Percentiles rank a stretch among this genome's conserved stretches.
Conservation (phyloP, 306 rosid species). For the Crotalaria pallida region DNA sequence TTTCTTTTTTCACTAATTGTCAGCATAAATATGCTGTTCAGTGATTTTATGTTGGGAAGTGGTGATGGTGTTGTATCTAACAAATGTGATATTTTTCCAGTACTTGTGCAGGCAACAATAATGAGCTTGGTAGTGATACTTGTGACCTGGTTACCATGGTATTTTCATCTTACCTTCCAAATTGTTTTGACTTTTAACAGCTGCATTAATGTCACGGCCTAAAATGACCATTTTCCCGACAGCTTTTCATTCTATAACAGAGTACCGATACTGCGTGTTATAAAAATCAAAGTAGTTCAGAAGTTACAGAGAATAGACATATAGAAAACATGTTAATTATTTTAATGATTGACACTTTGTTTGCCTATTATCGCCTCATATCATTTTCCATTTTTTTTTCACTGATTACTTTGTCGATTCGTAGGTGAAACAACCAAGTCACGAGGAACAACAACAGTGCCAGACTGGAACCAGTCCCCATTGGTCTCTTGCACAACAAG, state of each 20-base stretch:
- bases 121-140: background rate
- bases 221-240: no score
- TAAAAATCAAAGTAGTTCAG: no score
- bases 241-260: no score
- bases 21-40: background rate
- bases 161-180: slow-evolving; percentile 6
- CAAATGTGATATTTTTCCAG: slow-evolving; percentile 30
- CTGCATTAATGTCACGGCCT: no score
- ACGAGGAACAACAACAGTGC: slow-evolving; percentile 16
- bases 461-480: slow-evolving; percentile 19
- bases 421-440: slow-evolving; percentile 29
- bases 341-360: background rate
- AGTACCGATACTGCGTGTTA: no score
- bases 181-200: background rate
- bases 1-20: background rate
- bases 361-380: background rate
- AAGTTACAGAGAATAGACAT: no score
- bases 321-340: background rate
- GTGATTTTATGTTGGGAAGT: background rate
- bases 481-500: slow-evolving; percentile 8
- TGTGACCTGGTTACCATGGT: slow-evolving; percentile 24
- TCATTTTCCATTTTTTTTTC: slow-evolving; percentile 1
- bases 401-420: background rate
- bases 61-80: background rate
- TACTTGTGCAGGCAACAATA: slow-evolving; percentile 15